phyloP scores from a whole-genome alignment of 495 filamentous ascomycete genomes.

The Neurospora tetraspora region DNA sequence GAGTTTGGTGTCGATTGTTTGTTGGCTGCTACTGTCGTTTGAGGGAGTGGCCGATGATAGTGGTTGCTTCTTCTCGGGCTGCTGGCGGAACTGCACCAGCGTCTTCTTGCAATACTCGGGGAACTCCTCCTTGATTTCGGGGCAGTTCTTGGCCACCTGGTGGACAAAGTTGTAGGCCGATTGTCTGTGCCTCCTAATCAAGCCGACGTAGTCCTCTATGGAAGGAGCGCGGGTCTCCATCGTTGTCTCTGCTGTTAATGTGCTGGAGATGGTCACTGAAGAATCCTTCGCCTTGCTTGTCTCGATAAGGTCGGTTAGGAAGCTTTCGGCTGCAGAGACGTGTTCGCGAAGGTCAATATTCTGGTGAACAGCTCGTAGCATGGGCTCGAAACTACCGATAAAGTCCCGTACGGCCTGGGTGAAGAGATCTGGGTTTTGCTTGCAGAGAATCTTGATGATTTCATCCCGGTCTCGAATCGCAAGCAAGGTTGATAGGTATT shows the following conservation, averaged over 20 bases:
- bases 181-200: slow-evolving; percentile 44
- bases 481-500: slow-evolving; percentile 49
- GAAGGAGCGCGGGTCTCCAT: slow-evolving; percentile 29
- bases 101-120: slow-evolving; percentile 25
- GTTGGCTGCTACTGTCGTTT: background rate
- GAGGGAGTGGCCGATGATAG: background rate
- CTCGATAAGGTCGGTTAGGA: slow-evolving; percentile 51
- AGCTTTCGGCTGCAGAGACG: slow-evolving; percentile 44
- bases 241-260: background rate
- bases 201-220: slow-evolving; percentile 50
- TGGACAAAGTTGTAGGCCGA: slow-evolving; percentile 52
- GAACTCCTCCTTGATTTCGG: slow-evolving; percentile 44
- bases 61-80: background rate
- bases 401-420: slow-evolving; percentile 46
- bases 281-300: slow-evolving; percentile 25
- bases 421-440: slow-evolving; percentile 47
- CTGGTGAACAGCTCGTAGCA: slow-evolving; percentile 54
- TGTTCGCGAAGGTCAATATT: slow-evolving; percentile 52
- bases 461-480: slow-evolving; percentile 52
- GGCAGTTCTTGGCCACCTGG: slow-evolving; percentile 50
- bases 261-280: background rate
- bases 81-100: slow-evolving; percentile 19
- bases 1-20: background rate
- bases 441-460: slow-evolving; percentile 47
- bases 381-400: slow-evolving; percentile 52